A percentile compares a stretch with the other conserved stretches of the same genome.
Conservation (phyloP, 805 yeast genomes). For the Yamadazyma nakazawae region DNA sequence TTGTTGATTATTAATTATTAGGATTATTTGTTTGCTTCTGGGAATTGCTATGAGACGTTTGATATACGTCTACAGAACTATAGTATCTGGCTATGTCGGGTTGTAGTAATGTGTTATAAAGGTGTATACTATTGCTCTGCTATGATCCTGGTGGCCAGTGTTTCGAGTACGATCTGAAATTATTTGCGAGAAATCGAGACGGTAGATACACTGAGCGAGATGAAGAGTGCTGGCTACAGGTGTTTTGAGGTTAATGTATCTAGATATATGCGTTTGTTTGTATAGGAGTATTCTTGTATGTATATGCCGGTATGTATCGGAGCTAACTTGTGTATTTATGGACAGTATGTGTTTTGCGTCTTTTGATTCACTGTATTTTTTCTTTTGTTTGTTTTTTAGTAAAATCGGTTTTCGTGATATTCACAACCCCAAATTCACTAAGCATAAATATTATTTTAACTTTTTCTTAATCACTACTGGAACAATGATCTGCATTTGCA, state of each 20-base stretch:
- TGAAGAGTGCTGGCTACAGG: neutral
- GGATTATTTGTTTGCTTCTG: neutral
- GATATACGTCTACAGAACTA: neutral
- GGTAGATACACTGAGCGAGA: neutral
- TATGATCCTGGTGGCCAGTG: neutral
- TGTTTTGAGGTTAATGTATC: no score
- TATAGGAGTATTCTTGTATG: no score
- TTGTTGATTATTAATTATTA: neutral
- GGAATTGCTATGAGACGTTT: neutral
- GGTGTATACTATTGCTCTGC: neutral
- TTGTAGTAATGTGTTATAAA: neutral
- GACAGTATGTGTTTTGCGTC: neutral
- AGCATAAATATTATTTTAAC: no score
- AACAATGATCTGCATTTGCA: no score
- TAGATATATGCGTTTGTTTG: no score
- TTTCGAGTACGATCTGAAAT: neutral
- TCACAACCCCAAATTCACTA: neutral
- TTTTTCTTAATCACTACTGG: no score
- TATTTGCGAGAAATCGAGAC: neutral
- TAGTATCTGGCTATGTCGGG: no score
- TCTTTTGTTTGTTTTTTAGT: neutral
- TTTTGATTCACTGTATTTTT: neutral
- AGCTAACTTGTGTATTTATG: no score
- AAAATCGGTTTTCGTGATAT: neutral
- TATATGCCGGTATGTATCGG: no score